phyloP scores from a whole-genome alignment of 768 basidiomycete genomes.

The Tubosaeta sp. region DNA sequence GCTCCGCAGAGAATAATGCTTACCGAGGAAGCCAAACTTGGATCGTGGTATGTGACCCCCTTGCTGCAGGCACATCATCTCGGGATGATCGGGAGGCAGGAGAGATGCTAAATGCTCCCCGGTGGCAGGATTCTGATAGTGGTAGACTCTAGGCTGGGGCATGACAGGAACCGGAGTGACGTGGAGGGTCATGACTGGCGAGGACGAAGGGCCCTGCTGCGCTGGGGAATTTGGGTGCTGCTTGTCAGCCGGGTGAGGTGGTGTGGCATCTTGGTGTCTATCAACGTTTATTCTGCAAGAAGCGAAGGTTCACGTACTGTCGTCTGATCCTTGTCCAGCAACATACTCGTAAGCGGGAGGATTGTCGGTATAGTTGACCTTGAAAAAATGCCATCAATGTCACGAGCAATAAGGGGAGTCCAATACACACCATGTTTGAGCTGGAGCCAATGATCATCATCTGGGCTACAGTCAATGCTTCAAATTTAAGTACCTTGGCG shows the following conservation, averaged over 20 bases:
- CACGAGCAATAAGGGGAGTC: neutral
- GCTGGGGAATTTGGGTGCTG: slow-evolving; percentile 6
- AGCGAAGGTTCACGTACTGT: slow-evolving; percentile 21
- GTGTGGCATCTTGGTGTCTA: slow-evolving; percentile 7
- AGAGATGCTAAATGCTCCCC: slow-evolving; percentile 56
- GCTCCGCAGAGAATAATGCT: slow-evolving; percentile 19
- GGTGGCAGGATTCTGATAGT: slow-evolving; percentile 63
- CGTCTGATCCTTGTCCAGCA: slow-evolving; percentile 22
- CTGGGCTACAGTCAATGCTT: neutral
- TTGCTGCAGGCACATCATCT: slow-evolving; percentile 80
- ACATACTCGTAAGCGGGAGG: slow-evolving; percentile 50
- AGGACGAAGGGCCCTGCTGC: slow-evolving; percentile 5
- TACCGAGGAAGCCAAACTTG: slow-evolving; percentile 68
- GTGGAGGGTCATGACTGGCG: slow-evolving; percentile 20
- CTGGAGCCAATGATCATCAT: slow-evolving; percentile 25
- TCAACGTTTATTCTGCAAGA: neutral
- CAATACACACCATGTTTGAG: slow-evolving; percentile 23
- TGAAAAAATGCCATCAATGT: neutral
- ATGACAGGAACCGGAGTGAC: slow-evolving; percentile 31
- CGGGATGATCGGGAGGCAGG: slow-evolving; percentile 72
- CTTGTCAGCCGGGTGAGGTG: slow-evolving; percentile 8
- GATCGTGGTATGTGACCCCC: slow-evolving; percentile 64
- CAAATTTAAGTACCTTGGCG: neutral
- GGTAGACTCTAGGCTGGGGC: slow-evolving; percentile 51
- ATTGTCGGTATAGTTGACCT: slow-evolving; percentile 29